Evolutionary conservation across 176 grass and related monocot genomes (phyloP).

Genomic region (Saccharum officinarum): DNA sequence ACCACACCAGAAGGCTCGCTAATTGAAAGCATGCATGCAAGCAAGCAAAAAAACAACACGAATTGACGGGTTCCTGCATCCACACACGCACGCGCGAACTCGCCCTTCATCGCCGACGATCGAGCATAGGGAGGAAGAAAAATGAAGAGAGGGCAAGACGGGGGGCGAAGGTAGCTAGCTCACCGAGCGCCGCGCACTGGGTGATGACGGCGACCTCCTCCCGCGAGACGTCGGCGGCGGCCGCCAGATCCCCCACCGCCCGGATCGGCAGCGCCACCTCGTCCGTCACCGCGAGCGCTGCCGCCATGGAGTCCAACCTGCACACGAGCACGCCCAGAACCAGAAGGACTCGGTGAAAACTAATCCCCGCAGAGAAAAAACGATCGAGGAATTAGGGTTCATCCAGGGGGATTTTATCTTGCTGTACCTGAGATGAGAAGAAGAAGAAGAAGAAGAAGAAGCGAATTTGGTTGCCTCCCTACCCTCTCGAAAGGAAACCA

Average conservation of each 20-base stretch:
- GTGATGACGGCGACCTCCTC: slow-evolving; percentile 76
- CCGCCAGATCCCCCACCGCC: slow-evolving; percentile 56
- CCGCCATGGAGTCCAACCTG: slow-evolving; percentile 32
- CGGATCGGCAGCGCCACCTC: slow-evolving; percentile 63
- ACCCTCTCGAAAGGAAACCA: not conserved
- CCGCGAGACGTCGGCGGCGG: slow-evolving; percentile 46
- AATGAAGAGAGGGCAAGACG: not conserved
- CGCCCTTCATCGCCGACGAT: not conserved
- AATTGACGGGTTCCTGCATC: not conserved
- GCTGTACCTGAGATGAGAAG: not conserved
- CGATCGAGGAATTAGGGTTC: not conserved
- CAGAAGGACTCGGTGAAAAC: not conserved
- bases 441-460: not conserved
- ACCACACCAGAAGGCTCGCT: not conserved
- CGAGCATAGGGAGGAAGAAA: not conserved
- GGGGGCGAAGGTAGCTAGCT: not conserved
- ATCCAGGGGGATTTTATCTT: not conserved
- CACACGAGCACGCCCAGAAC: not conserved
- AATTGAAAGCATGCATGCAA: not conserved
- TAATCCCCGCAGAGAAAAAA: not conserved
- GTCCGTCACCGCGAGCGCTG: slow-evolving; percentile 66
- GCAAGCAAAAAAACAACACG: not conserved
- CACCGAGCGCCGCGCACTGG: slow-evolving; percentile 69
- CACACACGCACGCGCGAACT: not conserved
- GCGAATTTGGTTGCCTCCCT: not conserved